Evolutionary conservation across 2,329 filamentous ascomycete genomes (phyloP).

Genomic region (Sporothrix schenckii): DNA sequence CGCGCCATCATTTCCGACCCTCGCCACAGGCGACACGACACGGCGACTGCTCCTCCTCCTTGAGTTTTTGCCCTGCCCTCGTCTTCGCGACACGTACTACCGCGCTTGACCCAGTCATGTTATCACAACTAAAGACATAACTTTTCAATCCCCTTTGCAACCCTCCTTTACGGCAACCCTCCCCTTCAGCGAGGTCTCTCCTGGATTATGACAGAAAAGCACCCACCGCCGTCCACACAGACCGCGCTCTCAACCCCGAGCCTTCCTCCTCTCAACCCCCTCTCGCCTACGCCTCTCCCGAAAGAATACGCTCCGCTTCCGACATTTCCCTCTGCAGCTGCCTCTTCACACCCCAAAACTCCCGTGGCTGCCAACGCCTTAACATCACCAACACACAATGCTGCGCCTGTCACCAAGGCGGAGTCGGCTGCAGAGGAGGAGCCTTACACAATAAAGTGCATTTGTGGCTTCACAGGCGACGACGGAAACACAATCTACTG

Average conservation of each 20-base stretch:
- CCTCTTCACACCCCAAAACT: constrained; percentile 36
- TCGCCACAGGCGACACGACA: constrained; percentile 23
- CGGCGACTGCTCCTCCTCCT: constrained; percentile 25
- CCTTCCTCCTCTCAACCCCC: constrained; percentile 46
- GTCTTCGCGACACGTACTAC: constrained; percentile 28
- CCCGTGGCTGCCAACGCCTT: neutral
- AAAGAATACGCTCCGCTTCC: constrained; percentile 27
- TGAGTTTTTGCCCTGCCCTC: constrained; percentile 32
- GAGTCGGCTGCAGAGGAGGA: constrained; percentile 70
- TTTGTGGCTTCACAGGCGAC: constrained; percentile 90
- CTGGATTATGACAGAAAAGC: constrained; percentile 67
- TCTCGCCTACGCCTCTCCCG: constrained; percentile 10
- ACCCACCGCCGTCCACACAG: constrained; percentile 57
- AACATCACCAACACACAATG: constrained; percentile 37
- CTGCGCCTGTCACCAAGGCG: constrained; percentile 49
- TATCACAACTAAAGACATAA: constrained; percentile 43
- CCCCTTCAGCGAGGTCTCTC: constrained; percentile 49
- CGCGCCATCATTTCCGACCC: neutral
- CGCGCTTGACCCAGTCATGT: constrained; percentile 60
- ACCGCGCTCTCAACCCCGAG: constrained; percentile 59
- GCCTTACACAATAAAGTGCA: constrained; percentile 96
- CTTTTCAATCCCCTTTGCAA: constrained; percentile 11
- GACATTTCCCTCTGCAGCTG: constrained; percentile 23
- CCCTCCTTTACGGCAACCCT: constrained; percentile 41
- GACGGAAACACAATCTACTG: constrained; percentile 98